phyloP scores from a whole-genome alignment of 73 alveolate genomes.

The Blepharisma japonicum region DNA sequence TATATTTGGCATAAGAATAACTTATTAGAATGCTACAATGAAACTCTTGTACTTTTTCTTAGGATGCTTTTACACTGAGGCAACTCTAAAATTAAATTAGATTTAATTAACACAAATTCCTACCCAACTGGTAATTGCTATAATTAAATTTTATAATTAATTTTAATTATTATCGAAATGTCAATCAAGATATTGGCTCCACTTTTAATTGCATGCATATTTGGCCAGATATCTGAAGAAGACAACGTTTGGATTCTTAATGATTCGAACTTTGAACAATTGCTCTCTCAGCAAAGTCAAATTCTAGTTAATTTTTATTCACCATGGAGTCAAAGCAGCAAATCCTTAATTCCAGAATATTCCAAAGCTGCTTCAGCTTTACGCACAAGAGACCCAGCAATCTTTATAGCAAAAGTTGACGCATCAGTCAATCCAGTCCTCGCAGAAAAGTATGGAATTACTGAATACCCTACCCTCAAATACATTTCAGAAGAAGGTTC shows the following conservation, averaged over 20 bases:
- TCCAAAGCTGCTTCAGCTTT: background rate
- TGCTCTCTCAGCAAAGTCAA: background rate
- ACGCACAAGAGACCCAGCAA: background rate
- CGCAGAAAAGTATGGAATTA: slow-evolving; percentile 2
- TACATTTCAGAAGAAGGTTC: background rate
- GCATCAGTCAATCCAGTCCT: background rate
- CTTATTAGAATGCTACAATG: too few species aligned
- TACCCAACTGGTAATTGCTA: too few species aligned
- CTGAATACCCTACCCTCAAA: background rate
- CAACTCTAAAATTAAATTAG: too few species aligned
- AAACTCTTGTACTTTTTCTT: too few species aligned
- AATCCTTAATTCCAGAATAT: background rate
- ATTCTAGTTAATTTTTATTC: background rate
- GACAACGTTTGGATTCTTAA: background rate
- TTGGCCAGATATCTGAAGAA: background rate
- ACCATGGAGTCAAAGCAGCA: background rate
- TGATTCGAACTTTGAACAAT: background rate
- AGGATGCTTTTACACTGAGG: too few species aligned
- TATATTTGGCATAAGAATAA: too few species aligned
- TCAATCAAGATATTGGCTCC: too few species aligned
- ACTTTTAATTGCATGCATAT: too few species aligned
- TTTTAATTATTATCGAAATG: too few species aligned
- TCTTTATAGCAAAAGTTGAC: background rate
- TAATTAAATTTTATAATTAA: too few species aligned
- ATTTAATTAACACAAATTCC: too few species aligned